phyloP scores from a whole-genome alignment of 768 basidiomycete species.

The Omphalotus guepiniiformis region DNA sequence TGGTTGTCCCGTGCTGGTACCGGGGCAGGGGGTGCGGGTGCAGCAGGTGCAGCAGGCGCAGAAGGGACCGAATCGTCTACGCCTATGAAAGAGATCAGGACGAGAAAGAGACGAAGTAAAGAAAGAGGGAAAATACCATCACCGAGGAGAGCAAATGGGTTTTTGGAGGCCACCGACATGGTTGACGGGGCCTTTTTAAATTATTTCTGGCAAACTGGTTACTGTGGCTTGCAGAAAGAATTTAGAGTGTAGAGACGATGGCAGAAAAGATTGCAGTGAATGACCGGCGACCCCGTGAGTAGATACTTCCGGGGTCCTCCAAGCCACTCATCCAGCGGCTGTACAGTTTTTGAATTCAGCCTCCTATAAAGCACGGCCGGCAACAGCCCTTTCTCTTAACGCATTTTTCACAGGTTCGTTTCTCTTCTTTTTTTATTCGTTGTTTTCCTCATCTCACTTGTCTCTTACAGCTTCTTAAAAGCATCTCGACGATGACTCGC shows the following conservation, averaged over 20 bases:
- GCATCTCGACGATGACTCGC: conserved; percentile 86
- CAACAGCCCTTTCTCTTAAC: conserved; percentile 29
- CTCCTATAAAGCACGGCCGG: conserved; percentile 19
- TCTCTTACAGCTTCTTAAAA: conserved; percentile 59
- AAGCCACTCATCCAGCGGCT: conserved; percentile 17
- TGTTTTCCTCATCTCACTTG: conserved; percentile 14
- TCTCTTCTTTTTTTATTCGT: neutral
- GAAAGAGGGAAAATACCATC: conserved; percentile 40
- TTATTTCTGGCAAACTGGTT: conserved; percentile 2
- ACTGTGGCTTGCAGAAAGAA: conserved; percentile 1
- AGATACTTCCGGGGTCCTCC: too few species aligned
- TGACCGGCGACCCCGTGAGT: too few species aligned
- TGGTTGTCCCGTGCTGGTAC: conserved; percentile 28
- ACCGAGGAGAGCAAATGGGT: conserved; percentile 80
- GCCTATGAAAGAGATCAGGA: conserved; percentile 13
- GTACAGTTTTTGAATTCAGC: conserved; percentile 30
- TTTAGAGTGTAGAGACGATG: neutral
- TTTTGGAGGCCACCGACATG: conserved; percentile 90
- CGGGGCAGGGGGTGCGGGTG: conserved; percentile 22
- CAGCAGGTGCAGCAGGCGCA: conserved; percentile 31
- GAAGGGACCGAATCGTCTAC: conserved; percentile 49
- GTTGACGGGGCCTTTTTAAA: conserved; percentile 37
- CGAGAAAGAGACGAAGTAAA: too few species aligned
- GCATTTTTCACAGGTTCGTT: conserved; percentile 63
- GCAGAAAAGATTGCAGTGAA: conserved; percentile 1